Percentiles rank a stretch among this genome's conserved stretches.
phyloP scores from a whole-genome alignment of 768 basidiomycete species.

The Russula lepida region DNA sequence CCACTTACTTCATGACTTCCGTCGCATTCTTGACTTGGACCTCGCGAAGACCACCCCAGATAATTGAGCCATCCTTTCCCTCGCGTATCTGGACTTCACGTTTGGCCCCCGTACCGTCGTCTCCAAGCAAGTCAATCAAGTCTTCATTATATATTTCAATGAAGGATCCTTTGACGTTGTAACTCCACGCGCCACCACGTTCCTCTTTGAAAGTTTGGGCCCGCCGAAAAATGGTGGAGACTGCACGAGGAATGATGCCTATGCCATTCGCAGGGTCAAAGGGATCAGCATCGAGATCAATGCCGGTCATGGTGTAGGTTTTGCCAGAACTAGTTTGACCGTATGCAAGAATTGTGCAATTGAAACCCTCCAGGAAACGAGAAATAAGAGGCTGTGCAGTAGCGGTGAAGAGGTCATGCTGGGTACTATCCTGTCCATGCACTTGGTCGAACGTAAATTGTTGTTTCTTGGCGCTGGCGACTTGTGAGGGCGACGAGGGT shows the following conservation, averaged over 20 bases:
- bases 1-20: slow-evolving; percentile 87
- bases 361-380: slow-evolving; percentile 89
- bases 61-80: slow-evolving; percentile 93
- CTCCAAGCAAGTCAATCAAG: slow-evolving; percentile 84
- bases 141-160: slow-evolving; percentile 99
- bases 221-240: slow-evolving; percentile 76
- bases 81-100: slow-evolving; percentile 94
- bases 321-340: slow-evolving; percentile 97
- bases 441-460: slow-evolving; percentile 92
- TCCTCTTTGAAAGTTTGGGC: slow-evolving; percentile 72
- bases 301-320: slow-evolving; percentile 95
- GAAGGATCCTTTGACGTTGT: slow-evolving; percentile 79
- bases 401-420: slow-evolving; percentile 76
- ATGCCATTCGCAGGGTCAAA: slow-evolving; percentile 75
- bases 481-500: slow-evolving; percentile 35
- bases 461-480: slow-evolving; percentile 55
- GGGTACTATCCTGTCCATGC: slow-evolving; percentile 74
- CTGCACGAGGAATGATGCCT: slow-evolving; percentile 93
- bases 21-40: slow-evolving; percentile 72
- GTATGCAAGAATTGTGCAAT: slow-evolving; percentile 96
- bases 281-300: slow-evolving; percentile 83
- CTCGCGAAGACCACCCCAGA: slow-evolving; percentile 94
- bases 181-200: slow-evolving; percentile 69
- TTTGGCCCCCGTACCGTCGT: slow-evolving; percentile 60
- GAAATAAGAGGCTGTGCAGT: slow-evolving; percentile 81